These are phyloP conservation scores for Cyclanthera cordifolia DNA, from an alignment of 306 rosid genomes.

Conservation along the genomic window DNA sequence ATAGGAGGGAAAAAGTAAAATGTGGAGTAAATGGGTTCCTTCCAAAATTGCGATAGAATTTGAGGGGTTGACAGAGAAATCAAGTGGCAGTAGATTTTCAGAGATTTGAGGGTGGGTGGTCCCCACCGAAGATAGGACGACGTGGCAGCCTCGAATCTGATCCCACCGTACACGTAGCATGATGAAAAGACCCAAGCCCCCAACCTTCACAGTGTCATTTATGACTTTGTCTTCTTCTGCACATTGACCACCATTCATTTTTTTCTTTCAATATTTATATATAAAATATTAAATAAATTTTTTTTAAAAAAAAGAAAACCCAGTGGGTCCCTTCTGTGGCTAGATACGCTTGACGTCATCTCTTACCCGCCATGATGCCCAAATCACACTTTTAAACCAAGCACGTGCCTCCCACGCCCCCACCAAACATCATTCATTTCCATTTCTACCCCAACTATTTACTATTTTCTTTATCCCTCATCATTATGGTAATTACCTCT, in stretches of 20 bases:
- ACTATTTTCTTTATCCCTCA: neutral
- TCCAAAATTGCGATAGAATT: constrained; percentile 8
- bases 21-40: neutral
- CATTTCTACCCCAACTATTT: neutral
- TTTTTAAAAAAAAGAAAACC: neutral
- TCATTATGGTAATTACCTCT: neutral
- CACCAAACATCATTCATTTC: neutral
- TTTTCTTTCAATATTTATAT: neutral
- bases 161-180: constrained; percentile 13
- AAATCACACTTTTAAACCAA: constrained; percentile 1
- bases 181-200: constrained; percentile 6
- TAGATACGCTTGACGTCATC: constrained; percentile 16
- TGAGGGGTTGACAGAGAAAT: constrained; percentile 7
- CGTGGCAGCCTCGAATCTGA: constrained; percentile 7
- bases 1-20: neutral
- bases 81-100: constrained; percentile 11
- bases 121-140: neutral
- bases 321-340: neutral
- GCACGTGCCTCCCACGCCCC: constrained; percentile 5
- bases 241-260: neutral
- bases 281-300: no score
- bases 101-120: constrained; percentile 8
- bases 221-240: neutral
- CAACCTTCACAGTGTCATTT: neutral
- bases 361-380: neutral